A percentile compares a stretch with the other conserved stretches of the same genome.
Evolutionary conservation across 2,329 filamentous ascomycete genomes (phyloP).

Genomic region (Amauroascus verrucosus): DNA sequence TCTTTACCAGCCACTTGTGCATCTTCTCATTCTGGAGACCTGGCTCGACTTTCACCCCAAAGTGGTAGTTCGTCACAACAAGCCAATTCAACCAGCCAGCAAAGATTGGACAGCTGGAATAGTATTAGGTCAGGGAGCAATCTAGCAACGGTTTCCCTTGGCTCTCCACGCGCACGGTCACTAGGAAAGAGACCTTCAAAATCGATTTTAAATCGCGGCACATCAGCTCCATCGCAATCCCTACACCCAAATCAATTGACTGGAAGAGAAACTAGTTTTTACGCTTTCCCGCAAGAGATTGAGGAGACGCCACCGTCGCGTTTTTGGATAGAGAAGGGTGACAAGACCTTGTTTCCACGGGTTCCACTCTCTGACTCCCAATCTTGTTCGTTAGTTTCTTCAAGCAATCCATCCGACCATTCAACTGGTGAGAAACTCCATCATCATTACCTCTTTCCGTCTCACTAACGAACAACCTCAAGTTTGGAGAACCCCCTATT

Average conservation of each 20-base stretch:
- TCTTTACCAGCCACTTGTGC: background rate
- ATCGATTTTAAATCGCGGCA: background rate
- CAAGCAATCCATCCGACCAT: background rate
- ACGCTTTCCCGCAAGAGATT: constrained; percentile 5
- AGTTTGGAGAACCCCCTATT: constrained; percentile 3
- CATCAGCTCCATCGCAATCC: background rate
- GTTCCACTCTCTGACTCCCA: background rate
- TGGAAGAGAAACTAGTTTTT: background rate
- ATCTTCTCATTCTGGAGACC: background rate
- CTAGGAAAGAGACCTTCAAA: background rate
- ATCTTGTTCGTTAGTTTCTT: background rate
- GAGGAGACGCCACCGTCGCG: constrained; percentile 12
- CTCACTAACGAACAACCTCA: background rate
- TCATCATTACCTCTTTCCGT: background rate
- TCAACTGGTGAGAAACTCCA: background rate
- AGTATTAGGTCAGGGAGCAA: background rate
- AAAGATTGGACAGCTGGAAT: background rate
- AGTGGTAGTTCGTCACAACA: background rate
- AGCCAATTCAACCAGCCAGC: no score
- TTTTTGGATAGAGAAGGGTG: constrained; percentile 5
- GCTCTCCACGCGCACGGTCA: background rate
- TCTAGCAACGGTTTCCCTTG: background rate
- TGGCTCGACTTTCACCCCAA: background rate
- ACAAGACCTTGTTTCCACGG: background rate
- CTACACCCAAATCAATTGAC: background rate